phyloP scores from a whole-genome alignment of 208 protist genomes.

The Leishmania tropica region DNA sequence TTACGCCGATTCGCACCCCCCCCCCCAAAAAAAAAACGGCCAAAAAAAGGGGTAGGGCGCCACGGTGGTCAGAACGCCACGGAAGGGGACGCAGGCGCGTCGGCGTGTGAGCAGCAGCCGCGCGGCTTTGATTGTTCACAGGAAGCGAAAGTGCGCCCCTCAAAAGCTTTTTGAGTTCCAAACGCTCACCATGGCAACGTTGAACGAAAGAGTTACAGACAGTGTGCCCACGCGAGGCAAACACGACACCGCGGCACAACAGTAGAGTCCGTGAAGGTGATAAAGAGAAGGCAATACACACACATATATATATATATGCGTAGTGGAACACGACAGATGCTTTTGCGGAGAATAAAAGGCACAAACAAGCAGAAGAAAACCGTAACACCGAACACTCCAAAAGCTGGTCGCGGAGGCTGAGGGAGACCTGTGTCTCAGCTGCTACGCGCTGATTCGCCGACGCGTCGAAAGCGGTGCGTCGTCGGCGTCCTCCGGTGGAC shows the following conservation, averaged over 20 bases:
- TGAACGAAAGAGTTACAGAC: not conserved
- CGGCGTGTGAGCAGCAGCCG: not conserved
- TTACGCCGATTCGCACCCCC: not conserved
- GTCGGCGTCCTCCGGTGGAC: not conserved
- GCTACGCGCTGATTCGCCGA: constrained; percentile 34
- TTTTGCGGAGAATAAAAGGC: not conserved
- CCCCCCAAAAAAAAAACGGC: not conserved
- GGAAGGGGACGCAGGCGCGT: no score
- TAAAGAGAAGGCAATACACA: not conserved
- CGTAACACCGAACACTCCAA: not conserved
- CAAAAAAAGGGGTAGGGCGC: not conserved
- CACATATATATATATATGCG: not conserved
- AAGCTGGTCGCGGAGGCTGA: not conserved
- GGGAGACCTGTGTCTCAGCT: not conserved
- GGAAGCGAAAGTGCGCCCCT: not conserved
- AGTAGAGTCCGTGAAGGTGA: not conserved
- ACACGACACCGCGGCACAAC: not conserved
- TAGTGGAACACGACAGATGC: not conserved
- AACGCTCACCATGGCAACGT: not conserved
- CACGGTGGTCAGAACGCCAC: no score
- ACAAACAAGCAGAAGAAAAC: not conserved
- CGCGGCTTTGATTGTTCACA: not conserved
- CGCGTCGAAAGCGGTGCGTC: constrained; percentile 27
- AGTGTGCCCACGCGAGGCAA: not conserved
- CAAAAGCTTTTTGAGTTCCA: not conserved